These are phyloP conservation scores for Podaxis sp. DNA, from an alignment of 768 basidiomycete genomes.

Conservation along the genomic window DNA sequence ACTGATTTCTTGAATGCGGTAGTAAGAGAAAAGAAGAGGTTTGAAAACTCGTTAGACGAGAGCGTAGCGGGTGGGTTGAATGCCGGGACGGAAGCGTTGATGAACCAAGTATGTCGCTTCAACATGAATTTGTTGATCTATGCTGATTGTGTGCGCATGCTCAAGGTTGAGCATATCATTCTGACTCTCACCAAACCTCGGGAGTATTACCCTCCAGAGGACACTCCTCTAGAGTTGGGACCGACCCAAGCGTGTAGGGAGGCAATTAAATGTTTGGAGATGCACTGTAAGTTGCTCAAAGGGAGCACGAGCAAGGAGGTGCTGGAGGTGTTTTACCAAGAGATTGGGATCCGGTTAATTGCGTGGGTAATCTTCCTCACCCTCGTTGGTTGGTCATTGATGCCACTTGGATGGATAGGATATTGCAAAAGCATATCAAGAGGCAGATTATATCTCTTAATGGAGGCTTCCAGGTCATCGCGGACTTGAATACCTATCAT, in stretches of 20 bases:
- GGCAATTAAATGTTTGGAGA: conserved; percentile 83
- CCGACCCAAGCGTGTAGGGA: conserved; percentile 88
- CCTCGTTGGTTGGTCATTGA: neutral
- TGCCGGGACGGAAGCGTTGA: conserved; percentile 90
- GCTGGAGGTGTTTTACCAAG: conserved; percentile 96
- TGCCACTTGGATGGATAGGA: conserved; percentile 40
- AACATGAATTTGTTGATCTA: neutral
- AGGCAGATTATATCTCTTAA: conserved; percentile 92
- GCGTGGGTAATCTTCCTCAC: conserved; percentile 46
- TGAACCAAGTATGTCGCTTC: conserved; percentile 70
- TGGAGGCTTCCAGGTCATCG: conserved; percentile 95
- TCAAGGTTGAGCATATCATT: conserved; percentile 90
- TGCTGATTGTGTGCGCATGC: neutral
- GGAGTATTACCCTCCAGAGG: conserved; percentile 89
- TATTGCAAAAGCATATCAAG: conserved; percentile 95
- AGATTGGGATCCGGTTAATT: conserved; percentile 88
- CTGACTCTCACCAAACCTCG: conserved; percentile 74
- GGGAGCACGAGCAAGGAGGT: conserved; percentile 96
- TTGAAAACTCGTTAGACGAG: conserved; percentile 90
- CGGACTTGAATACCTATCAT: conserved; percentile 93
- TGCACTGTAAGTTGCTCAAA: conserved; percentile 86
- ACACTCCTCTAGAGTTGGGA: conserved; percentile 71
- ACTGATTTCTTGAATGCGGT: conserved; percentile 92
- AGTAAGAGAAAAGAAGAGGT: conserved; percentile 94
- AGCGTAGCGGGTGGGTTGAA: conserved; percentile 92